phyloP scores from a whole-genome alignment of 192 early-diverging fungal genomes.

The Podila clonocystis region DNA sequence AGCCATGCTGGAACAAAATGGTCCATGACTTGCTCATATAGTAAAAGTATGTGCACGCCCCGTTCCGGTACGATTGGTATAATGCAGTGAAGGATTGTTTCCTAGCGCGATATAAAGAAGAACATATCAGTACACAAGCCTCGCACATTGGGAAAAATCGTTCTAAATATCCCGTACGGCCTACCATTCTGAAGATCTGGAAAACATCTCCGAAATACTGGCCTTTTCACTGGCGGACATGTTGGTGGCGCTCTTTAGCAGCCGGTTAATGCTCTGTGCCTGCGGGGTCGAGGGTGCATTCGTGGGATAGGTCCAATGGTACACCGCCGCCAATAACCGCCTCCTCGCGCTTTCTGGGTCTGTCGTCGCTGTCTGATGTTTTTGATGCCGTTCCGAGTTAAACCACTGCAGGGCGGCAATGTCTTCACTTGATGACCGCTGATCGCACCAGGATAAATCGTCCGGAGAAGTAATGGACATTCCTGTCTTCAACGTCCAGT shows the following conservation, averaged over 20 bases:
- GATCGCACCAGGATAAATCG: conserved; percentile 35
- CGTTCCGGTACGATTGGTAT: conserved; percentile 32
- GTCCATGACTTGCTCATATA: conserved; percentile 42
- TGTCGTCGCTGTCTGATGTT: neutral
- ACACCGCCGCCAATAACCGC: conserved; percentile 12
- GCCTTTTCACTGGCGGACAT: conserved; percentile 26
- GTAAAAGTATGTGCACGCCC: conserved; percentile 47
- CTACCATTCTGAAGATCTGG: conserved; percentile 37
- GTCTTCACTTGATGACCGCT: conserved; percentile 14
- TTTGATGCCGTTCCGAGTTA: conserved; percentile 3
- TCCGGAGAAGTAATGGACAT: conserved; percentile 22
- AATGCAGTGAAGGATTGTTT: conserved; percentile 38
- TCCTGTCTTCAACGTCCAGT: conserved; percentile 34
- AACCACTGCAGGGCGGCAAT: conserved; percentile 27
- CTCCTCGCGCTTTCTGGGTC: neutral
- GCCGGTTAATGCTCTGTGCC: conserved; percentile 32
- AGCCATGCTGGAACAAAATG: conserved; percentile 36
- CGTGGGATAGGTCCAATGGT: conserved; percentile 41
- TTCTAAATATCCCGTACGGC: neutral
- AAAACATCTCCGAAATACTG: conserved; percentile 30
- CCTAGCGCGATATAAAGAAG: conserved; percentile 8
- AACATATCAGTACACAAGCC: neutral
- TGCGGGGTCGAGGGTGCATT: conserved; percentile 27
- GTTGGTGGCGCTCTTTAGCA: conserved; percentile 23
- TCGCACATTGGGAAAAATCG: too few species aligned